phyloP scores from a whole-genome alignment of 306 rosid species.

The Rosa lucieae region DNA sequence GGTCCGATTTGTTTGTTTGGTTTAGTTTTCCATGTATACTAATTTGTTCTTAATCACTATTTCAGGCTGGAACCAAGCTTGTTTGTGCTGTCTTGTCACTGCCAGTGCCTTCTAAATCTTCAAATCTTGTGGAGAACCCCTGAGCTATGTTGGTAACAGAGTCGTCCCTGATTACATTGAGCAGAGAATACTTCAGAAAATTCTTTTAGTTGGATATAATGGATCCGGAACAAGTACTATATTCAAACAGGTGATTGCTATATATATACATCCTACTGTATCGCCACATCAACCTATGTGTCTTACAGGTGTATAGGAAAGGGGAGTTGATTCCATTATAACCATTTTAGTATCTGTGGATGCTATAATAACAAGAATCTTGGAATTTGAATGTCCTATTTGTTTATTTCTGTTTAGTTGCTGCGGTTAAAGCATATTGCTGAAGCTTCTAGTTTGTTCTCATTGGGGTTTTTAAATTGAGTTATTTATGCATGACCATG shows the following conservation, averaged over 20 bases:
- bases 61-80: conserved; percentile 93
- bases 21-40: conserved; percentile 20
- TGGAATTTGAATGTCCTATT: background rate
- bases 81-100: conserved; percentile 85
- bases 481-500: background rate
- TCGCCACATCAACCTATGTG: too few species aligned
- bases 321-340: background rate
- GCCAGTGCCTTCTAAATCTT: conserved; percentile 79
- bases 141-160: conserved; percentile 51
- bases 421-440: background rate
- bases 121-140: conserved; percentile 59
- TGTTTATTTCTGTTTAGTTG: background rate
- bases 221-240: conserved; percentile 99
- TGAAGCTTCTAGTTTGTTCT: background rate
- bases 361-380: background rate
- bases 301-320: background rate
- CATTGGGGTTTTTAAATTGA: background rate
- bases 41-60: conserved; percentile 10
- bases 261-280: too few species aligned
- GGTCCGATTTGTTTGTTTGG: background rate
- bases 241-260: conserved; percentile 80
- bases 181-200: conserved; percentile 79
- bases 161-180: conserved; percentile 74
- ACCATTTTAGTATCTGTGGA: background rate
- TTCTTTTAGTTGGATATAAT: conserved; percentile 85